Percentiles rank a stretch among this genome's conserved stretches.
Conservation (phyloP, 140 eudicot genomes). For the Cichorium intybus region DNA sequence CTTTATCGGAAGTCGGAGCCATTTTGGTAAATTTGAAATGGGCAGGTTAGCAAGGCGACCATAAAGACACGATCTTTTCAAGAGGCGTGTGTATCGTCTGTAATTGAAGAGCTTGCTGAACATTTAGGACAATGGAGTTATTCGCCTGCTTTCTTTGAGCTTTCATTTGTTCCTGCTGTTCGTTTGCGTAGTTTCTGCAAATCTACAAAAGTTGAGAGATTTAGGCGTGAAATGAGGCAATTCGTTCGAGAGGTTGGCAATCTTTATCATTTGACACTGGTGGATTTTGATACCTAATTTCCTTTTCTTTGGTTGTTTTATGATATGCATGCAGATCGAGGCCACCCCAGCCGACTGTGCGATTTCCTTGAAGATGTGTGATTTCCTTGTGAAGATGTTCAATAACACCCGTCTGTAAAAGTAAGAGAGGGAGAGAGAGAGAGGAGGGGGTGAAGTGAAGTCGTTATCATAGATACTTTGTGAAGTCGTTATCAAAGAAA, state of each 20-base stretch:
- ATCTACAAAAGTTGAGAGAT: constrained; percentile 88
- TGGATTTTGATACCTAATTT: neutral
- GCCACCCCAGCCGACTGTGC: too few relatives aligned
- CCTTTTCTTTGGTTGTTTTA: constrained; percentile 3
- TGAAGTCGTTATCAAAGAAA: too few relatives aligned
- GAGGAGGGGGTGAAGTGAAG: too few relatives aligned
- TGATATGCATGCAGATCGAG: constrained; percentile 57
- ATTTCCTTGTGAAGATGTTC: too few relatives aligned
- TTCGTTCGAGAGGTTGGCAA: constrained; percentile 70
- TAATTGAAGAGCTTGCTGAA: constrained; percentile 82
- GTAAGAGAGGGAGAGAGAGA: too few relatives aligned
- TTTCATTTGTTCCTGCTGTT: constrained; percentile 78
- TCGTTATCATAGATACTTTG: too few relatives aligned
- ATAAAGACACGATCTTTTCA: constrained; percentile 85
- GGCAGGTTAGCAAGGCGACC: constrained; percentile 73
- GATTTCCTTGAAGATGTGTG: too few relatives aligned
- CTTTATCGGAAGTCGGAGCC: constrained; percentile 94
- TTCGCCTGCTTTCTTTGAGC: constrained; percentile 84
- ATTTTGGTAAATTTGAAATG: constrained; percentile 45
- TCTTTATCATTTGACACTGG: neutral
- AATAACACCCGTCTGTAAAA: too few relatives aligned
- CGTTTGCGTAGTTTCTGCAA: constrained; percentile 83
- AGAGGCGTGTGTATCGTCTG: constrained; percentile 78
- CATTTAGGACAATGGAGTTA: constrained; percentile 98
- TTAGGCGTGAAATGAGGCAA: constrained; percentile 72